These are phyloP conservation scores for Boletus sp. DNA, from an alignment of 1,284 basidiomycete species.

Conservation along the genomic window DNA sequence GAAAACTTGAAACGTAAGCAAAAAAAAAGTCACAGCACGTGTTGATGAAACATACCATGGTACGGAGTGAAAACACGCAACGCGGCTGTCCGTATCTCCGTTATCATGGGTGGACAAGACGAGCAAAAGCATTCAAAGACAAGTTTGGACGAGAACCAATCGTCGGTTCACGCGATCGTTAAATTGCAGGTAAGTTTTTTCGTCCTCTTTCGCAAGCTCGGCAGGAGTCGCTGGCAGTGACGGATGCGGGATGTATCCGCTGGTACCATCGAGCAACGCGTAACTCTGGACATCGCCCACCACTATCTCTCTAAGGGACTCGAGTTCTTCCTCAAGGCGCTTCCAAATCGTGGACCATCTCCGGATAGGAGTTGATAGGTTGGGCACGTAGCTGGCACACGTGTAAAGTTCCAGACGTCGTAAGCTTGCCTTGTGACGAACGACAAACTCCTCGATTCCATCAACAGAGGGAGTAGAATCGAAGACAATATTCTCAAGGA, in stretches of 20 bases:
- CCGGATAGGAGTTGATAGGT: constrained; percentile 14
- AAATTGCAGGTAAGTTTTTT: constrained; percentile 8
- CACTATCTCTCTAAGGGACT: constrained; percentile 21
- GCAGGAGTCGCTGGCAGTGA: neutral
- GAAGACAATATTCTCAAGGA: constrained; percentile 32
- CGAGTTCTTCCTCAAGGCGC: constrained; percentile 22
- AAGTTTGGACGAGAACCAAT: constrained; percentile 1
- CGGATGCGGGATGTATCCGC: constrained; percentile 26
- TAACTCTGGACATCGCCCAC: constrained; percentile 18
- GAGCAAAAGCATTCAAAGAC: neutral
- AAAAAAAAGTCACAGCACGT: too few relatives aligned
- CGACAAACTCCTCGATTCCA: constrained; percentile 30
- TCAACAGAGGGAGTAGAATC: constrained; percentile 20
- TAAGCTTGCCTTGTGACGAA: constrained; percentile 29
- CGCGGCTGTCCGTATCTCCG: too few relatives aligned
- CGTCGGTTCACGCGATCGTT: constrained; percentile 15
- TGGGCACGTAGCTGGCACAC: constrained; percentile 27
- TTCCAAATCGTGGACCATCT: constrained; percentile 30
- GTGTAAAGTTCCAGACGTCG: constrained; percentile 23
- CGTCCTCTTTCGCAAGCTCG: constrained; percentile 13
- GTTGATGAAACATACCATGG: too few relatives aligned
- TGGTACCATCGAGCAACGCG: constrained; percentile 19
- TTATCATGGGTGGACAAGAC: neutral
- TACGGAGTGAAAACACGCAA: too few relatives aligned
- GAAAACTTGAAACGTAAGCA: too few relatives aligned